Evolutionary conservation across 225 moss, liverwort and hornwort genomes (phyloP), one percentile per base, ranked within the genome.

Genomic region (Pleurozium schreberi): DNA sequence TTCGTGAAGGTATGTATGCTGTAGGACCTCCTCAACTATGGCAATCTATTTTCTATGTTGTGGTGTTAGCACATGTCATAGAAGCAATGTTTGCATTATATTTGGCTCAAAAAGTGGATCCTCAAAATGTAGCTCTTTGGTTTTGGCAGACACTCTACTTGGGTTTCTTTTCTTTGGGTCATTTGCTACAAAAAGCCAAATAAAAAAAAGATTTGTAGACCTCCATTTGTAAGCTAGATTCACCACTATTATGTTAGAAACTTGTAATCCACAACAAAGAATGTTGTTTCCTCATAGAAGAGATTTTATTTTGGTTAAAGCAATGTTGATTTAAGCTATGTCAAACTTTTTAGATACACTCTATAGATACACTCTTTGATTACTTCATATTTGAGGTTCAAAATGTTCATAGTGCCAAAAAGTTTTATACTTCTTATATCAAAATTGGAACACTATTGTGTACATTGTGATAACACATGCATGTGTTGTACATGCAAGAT

Each of bases 61-160:
- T 9, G 27, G 52, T 55, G 9, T 25, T 86, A 12, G 3, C 12
- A 15, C 96, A 96, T 65, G 58, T 91, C 1, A 0, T 92, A 28
- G 96, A 96, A 86, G 95, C 90, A 25, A 5, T 36, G 17, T 92
- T 92, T 83, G 95, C 96, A 69, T 75, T 84, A 87, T 88, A 74
- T 55, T 60, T 95, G 65, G 95, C 96, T 69, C 90, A 13, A 14
- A 93, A 86, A 88, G 92, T 94, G 0, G 94, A 96, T 85, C 92
- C 94, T 82, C 87, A 75, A 59, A 94, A 94, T 82, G 57, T 84
- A 28, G 55, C n/a, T 23, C 57, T 79, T 38, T 96, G 96, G 96
- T 94, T 94, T 79, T 91, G 89, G 93, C 95, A 96, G 8, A 95
- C 96, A 14, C 12, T 95, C 1, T 90, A 84, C 43, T 15, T 93